Percentiles rank a stretch among this genome's conserved stretches.
Conservation (phyloP, 1,284 basidiomycete species). For the Heterobasidion annosum region DNA sequence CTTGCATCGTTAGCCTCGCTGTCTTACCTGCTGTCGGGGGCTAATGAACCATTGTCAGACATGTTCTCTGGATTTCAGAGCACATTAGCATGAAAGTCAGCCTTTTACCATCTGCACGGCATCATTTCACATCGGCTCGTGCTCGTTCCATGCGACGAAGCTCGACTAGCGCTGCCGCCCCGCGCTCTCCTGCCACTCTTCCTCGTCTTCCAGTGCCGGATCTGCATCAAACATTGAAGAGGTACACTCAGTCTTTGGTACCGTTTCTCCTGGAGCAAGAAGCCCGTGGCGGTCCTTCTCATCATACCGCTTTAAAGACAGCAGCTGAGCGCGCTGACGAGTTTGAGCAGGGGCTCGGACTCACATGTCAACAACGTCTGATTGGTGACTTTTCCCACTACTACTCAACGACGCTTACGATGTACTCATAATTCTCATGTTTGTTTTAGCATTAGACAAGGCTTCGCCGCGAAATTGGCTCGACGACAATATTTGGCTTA, state of each 20-base stretch:
- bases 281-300: slow-evolving; percentile 42
- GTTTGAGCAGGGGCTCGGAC: slow-evolving; percentile 70
- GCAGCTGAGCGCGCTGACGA: slow-evolving; percentile 62
- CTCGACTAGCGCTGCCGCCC: background rate
- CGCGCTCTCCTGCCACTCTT: slow-evolving; percentile 8
- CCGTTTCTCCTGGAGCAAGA: slow-evolving; percentile 79
- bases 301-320: slow-evolving; percentile 48
- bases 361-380: slow-evolving; percentile 71
- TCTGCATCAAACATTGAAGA: slow-evolving; percentile 68
- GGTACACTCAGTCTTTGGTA: slow-evolving; percentile 74
- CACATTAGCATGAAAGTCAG: background rate
- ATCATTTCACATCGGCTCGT: too few relatives aligned
- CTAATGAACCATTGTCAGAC: too few relatives aligned
- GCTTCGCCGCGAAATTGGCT: slow-evolving; percentile 91
- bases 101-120: background rate
- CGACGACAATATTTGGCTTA: slow-evolving; percentile 90
- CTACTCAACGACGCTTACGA: background rate
- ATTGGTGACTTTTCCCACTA: slow-evolving; percentile 43
- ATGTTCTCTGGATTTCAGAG: too few relatives aligned
- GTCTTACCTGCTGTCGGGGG: too few relatives aligned
- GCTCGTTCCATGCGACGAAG: background rate
- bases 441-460: slow-evolving; percentile 66
- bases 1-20: too few relatives aligned
- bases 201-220: slow-evolving; percentile 84
- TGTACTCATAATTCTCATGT: background rate